These are phyloP conservation scores for Geotrichum phurueaensis DNA, from an alignment of 1,139 yeast genomes.

Conservation along the genomic window DNA sequence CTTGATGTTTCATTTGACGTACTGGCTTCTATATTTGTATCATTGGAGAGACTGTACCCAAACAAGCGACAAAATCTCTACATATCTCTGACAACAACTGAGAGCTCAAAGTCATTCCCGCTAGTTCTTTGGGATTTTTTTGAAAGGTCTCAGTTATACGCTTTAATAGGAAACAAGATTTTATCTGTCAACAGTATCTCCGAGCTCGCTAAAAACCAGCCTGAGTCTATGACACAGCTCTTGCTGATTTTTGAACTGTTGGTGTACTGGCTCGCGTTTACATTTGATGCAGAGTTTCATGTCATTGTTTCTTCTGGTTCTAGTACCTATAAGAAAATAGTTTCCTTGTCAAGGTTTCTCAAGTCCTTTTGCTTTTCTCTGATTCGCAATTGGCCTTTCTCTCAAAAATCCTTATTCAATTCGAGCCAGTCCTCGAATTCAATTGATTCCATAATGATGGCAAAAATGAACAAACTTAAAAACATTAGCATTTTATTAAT, in stretches of 20 bases:
- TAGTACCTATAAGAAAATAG: constrained; percentile 45
- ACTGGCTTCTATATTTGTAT: constrained; percentile 23
- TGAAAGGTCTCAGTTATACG: constrained; percentile 19
- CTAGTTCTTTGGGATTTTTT: constrained; percentile 26
- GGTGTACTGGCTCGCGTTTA: constrained; percentile 54
- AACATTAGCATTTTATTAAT: constrained; percentile 39
- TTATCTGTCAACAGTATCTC: constrained; percentile 10
- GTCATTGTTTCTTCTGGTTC: constrained; percentile 27
- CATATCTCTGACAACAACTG: constrained; percentile 22
- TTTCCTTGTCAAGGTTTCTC: constrained; percentile 45
- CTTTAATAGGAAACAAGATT: constrained; percentile 5
- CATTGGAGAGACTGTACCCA: constrained; percentile 26
- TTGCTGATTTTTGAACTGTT: constrained; percentile 46
- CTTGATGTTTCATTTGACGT: constrained; percentile 9
- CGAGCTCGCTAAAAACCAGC: not conserved
- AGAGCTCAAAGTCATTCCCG: constrained; percentile 15
- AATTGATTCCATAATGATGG: not conserved
- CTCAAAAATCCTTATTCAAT: not conserved
- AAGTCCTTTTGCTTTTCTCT: constrained; percentile 51
- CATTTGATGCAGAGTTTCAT: constrained; percentile 61
- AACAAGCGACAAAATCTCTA: constrained; percentile 25
- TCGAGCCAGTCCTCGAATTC: not conserved
- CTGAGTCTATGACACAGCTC: constrained; percentile 24
- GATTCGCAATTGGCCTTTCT: constrained; percentile 42
- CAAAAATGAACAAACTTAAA: constrained; percentile 8